Base-by-base conservation (phyloP, 2,329 filamentous ascomycete genomes). In the Exophiala lecanii-corni region DNA sequence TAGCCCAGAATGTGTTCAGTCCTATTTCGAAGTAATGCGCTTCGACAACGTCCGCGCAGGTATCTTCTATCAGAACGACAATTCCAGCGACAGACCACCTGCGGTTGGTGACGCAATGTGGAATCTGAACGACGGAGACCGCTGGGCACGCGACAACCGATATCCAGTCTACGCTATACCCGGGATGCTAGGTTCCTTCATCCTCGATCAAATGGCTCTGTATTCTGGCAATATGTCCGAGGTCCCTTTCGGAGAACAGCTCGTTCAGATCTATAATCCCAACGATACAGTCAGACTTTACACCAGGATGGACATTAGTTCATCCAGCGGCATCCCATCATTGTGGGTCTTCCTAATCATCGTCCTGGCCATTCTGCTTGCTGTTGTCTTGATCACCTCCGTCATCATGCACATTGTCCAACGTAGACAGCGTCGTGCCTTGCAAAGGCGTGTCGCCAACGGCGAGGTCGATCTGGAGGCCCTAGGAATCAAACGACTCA, bases 381-480 rank as follows among this genome's bases (percentile, higher is more conserved):
- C 73, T 32, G 75, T 94, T 44, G 77, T 94, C 31, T 71, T 75
- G 2, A 64, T 70, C 9, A 87, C 81, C 1, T 92, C 80, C 1
- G 60, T 81, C 30, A 68, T 74, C 39, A 94, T 92, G 84, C 88
- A 92, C 55, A 70, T 82, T 16, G 69, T 92, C 20, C 87, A 94
- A 60, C 77, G 80, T 25, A 75, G 79, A 36, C 79, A 88, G 20
- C 79, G 89, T 6, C 73, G 73, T 17, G 72, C 72, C 1, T 69
- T 97, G 9, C 78, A 79, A 38, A 75, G 78, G 36, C 79, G 89
- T 9, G 82, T 96, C 12, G 73, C 79, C 45, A 74, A 72, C 5
- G 89, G 91, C 39, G 85, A 95, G 55, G 81, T 94, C 15, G 86
- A 96, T 58, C 71, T 96, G 2, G 89, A 96, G 63, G 81, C 80